Conservation (phyloP, 169 alveolate genomes). For the Babesia sp. region DNA sequence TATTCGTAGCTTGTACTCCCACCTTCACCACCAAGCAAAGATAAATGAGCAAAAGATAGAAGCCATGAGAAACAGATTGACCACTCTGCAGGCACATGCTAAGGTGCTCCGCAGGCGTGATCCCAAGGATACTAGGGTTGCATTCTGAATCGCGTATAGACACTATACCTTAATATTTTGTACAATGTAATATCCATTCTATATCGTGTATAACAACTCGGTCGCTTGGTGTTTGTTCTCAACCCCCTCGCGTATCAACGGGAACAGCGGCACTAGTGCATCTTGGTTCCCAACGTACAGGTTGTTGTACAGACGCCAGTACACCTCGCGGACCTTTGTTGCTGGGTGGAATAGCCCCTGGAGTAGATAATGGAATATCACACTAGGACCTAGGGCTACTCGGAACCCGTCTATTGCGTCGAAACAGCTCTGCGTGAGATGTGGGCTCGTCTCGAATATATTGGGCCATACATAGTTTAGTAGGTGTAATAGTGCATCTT, state of each 20-base stretch:
- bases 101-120: slow-evolving; percentile 59
- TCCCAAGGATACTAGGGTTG: slow-evolving; percentile 49
- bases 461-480: slow-evolving; percentile 99
- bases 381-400: slow-evolving; percentile 98
- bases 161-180: neutral
- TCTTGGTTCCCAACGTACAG: slow-evolving; percentile 98
- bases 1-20: slow-evolving; percentile 41
- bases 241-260: slow-evolving; percentile 76
- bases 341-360: slow-evolving; percentile 99
- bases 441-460: slow-evolving; percentile 98
- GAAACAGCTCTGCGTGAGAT: slow-evolving; percentile 93
- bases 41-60: slow-evolving; percentile 61
- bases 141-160: slow-evolving; percentile 4
- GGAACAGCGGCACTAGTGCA: slow-evolving; percentile 93
- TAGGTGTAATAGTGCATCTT: slow-evolving; percentile 96
- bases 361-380: slow-evolving; percentile 90
- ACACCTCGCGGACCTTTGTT: slow-evolving; percentile 92
- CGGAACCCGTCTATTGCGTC: slow-evolving; percentile 99
- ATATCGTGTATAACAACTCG: slow-evolving; percentile 60
- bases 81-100: slow-evolving; percentile 63
- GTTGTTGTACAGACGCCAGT: slow-evolving; percentile 99
- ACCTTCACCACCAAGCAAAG: slow-evolving; percentile 63
- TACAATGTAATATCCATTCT: neutral
- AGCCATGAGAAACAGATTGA: slow-evolving; percentile 50
- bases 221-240: slow-evolving; percentile 57